Base-by-base conservation (phyloP, 805 yeast genomes). In the Wickerhamiella spandovensis region DNA sequence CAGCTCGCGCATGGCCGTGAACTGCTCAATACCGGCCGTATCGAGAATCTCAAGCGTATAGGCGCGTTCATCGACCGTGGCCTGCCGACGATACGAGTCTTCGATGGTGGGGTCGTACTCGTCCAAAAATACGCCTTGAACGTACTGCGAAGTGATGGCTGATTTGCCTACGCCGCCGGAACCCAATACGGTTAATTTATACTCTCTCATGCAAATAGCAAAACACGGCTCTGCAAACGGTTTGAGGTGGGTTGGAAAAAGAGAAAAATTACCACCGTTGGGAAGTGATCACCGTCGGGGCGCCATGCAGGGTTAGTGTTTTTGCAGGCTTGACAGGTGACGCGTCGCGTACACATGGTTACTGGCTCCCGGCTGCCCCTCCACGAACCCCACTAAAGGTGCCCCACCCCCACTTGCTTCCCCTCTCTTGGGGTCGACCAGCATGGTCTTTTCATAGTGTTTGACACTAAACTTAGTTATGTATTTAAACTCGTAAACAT, bases 111-210 rank as follows among this genome's bases (percentile, higher is more conserved):
- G 97, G 62, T 90, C 97, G 67, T 90, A 90, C 37, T 87, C 76
- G 61, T 90, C 97, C 50, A 86, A 78, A 64, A 86, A 89, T 2
- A 84, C 83, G 10, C 92, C 92, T 64, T 86, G 95, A 3, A 87
- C 95, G 62, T 84, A 89, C 63, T 87, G 95, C 5, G 87, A 95
- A 1, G 96, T 88, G 41, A 90, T 71, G 39, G 95, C 88, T 22
- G 97, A 86, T 61, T 90, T 90, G 59, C 98, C 98, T 8, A 87
- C 96, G 67, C 97, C 96, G 59, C 97, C 97, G 13, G 96, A 95
- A 53, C 98, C 98, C 52, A 90, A 71, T 18, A 90, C 92, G 17
- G 86, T 97, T 44, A 92, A 71, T 63, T 86, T 87, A 66, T 88
- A 88, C 63, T 89, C 97, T 76, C 52, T 53, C 60, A 59, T 58